A percentile compares a stretch with the other conserved stretches of the same genome.
These are phyloP conservation scores for Usnea hakonensis DNA, from an alignment of 495 filamentous ascomycete genomes.

Conservation along the genomic window DNA sequence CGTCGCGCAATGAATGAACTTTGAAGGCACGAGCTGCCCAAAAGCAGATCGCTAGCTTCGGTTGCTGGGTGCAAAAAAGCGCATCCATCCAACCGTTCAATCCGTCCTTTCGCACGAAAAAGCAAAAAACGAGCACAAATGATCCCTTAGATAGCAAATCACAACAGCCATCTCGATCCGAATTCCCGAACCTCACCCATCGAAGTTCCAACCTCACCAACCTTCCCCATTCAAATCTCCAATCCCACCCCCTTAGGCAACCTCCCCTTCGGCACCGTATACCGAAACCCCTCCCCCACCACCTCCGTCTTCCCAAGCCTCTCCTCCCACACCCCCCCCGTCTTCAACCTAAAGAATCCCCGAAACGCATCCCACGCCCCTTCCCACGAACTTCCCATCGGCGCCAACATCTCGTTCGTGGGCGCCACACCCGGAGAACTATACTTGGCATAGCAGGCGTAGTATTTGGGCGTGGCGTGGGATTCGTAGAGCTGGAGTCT, in stretches of 20 bases:
- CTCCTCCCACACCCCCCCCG: slow-evolving; percentile 49
- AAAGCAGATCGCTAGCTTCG: no score
- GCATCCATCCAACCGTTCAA: no score
- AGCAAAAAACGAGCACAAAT: no score
- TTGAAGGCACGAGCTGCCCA: no score
- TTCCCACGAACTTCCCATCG: slow-evolving; percentile 27
- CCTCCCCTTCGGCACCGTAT: slow-evolving; percentile 6
- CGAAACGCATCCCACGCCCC: slow-evolving; percentile 42
- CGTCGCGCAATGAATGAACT: no score
- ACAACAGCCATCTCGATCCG: not conserved
- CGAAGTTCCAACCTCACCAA: not conserved
- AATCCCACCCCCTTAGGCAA: slow-evolving; percentile 3
- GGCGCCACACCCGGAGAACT: slow-evolving; percentile 26
- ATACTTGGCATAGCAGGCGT: slow-evolving; percentile 36
- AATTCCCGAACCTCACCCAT: not conserved
- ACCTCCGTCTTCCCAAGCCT: slow-evolving; percentile 21
- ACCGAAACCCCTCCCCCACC: slow-evolving; percentile 7
- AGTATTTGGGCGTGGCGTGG: slow-evolving; percentile 38
- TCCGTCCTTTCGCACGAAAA: no score
- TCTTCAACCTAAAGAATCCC: slow-evolving; percentile 49
- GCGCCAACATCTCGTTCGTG: slow-evolving; percentile 29
- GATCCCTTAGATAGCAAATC: no score
- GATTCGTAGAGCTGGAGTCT: slow-evolving; percentile 45
- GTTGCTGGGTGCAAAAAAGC: no score
- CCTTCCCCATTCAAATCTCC: not conserved